Evolutionary conservation across 768 basidiomycete genomes (phyloP), one percentile per base, ranked within the genome.

Genomic region (Russula virescens): DNA sequence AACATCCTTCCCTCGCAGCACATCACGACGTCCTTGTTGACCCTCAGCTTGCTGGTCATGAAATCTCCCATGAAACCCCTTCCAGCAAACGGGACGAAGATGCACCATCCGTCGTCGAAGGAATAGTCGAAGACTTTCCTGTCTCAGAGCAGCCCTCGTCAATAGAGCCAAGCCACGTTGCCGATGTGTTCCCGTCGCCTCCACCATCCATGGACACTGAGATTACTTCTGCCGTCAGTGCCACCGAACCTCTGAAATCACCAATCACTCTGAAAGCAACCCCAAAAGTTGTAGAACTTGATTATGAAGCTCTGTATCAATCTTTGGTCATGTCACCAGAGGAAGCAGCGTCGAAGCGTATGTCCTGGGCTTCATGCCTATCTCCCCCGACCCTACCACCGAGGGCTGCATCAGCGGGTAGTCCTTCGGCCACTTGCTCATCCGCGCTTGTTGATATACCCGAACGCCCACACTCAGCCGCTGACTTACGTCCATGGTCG

Each of bases 221-320:
- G 19, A 14, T 47, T 19, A 18, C 62, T 34, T 49, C 47, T 5
- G 26, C 46, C 42, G 46, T 23, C 47, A 11, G 13, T 31, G 35
- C 28, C 28, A 23, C 52, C 6, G 28, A 34, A 49, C 16, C 31
- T n/a, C 35, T 43, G 26, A 38, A 13, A 38, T 59, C 57, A 14
- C 57, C 62, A 25, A 25, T 63, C 50, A 48, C 52, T 23, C 19
- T 34, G 2, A 8, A 53, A n/a, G 2, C 43, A 43, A 48, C 55
- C 0, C 18, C 26, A 40, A 50, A 54, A 28, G 31, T 25, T 11
- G 51, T n/a, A 49, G 56, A 50, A 14, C 26, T 49, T 34, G 61
- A 63, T 21, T 66, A 66, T 25, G 62, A 63, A 18, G 57, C 52
- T 45, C 14, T 66, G 47, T 66, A 66, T 47, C 63, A 60, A 48